These are phyloP conservation scores for Ophiorrhiza pumila DNA, from an alignment of 257 asterid genomes.

Conservation along the genomic window DNA sequence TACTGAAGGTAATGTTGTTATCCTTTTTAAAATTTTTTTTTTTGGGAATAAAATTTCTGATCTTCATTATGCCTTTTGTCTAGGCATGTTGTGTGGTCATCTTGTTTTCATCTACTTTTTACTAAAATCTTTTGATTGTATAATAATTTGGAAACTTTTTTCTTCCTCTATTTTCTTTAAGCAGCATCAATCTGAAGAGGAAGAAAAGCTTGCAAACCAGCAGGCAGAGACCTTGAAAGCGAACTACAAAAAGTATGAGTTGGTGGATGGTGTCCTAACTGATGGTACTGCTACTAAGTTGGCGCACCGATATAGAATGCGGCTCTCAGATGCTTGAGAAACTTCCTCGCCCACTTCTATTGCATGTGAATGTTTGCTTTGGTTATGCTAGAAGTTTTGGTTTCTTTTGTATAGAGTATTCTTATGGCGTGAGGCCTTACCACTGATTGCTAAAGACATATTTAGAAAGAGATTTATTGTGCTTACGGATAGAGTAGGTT, in stretches of 20 bases:
- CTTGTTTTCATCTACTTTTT: background rate
- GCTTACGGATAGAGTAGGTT: too few relatives aligned
- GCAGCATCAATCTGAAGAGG: slow-evolving; percentile 49
- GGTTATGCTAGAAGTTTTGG: background rate
- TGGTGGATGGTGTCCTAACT: slow-evolving; percentile 31
- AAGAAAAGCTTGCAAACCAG: slow-evolving; percentile 48
- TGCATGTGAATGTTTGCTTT: background rate
- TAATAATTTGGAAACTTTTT: too few relatives aligned
- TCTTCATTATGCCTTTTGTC: background rate
- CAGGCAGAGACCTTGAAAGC: slow-evolving; percentile 48
- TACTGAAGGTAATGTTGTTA: slow-evolving; percentile 44
- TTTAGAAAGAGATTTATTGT: too few relatives aligned
- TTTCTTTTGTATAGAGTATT: background rate
- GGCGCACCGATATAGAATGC: slow-evolving; percentile 34
- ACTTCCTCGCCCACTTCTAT: background rate
- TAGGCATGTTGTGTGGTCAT: background rate
- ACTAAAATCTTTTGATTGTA: background rate
- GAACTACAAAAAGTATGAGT: slow-evolving; percentile 45
- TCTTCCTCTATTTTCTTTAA: background rate
- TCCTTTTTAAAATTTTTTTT: background rate
- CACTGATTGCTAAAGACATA: too few relatives aligned
- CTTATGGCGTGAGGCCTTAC: too few relatives aligned
- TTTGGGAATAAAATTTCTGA: background rate
- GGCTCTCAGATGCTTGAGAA: slow-evolving; percentile 34
- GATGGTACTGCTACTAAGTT: slow-evolving; percentile 45